Conservation (phyloP, 2,329 filamentous ascomycete species). For the Nothopassalora personata region DNA sequence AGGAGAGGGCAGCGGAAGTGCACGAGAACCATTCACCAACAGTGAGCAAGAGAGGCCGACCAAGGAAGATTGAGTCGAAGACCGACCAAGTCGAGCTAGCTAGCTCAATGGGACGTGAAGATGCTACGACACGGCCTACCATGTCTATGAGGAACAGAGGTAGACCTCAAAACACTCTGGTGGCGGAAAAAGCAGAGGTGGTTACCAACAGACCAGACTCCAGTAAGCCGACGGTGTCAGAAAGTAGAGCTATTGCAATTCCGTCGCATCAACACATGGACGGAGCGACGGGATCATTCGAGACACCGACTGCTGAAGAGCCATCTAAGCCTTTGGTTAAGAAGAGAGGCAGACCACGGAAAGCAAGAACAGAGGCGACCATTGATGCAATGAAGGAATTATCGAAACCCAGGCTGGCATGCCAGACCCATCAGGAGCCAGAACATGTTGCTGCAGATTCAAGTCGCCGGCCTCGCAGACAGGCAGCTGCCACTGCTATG, state of each 20-base stretch:
- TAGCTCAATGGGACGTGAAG: background rate
- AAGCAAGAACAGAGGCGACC: background rate
- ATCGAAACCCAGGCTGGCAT: background rate
- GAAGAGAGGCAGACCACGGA: constrained; percentile 1
- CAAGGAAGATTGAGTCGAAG: background rate
- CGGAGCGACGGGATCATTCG: background rate
- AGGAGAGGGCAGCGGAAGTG: background rate
- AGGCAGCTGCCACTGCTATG: constrained; percentile 22
- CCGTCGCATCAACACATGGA: background rate
- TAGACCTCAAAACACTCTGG: background rate
- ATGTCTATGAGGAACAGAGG: background rate
- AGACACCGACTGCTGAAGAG: background rate
- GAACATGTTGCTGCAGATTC: background rate
- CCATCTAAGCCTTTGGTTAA: background rate
- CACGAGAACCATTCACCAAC: background rate
- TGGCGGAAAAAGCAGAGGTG: background rate
- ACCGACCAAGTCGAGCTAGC: background rate
- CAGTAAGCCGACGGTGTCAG: background rate
- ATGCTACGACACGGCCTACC: background rate
- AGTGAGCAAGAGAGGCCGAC: constrained; percentile 8
- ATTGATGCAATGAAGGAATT: background rate
- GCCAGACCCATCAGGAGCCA: background rate
- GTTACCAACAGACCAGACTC: too few species aligned
- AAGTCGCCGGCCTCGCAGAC: constrained; percentile 19
- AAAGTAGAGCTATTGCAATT: background rate